Evolutionary conservation across 495 filamentous ascomycete species (phyloP).

Genomic region (Lentithecium fluviatile): DNA sequence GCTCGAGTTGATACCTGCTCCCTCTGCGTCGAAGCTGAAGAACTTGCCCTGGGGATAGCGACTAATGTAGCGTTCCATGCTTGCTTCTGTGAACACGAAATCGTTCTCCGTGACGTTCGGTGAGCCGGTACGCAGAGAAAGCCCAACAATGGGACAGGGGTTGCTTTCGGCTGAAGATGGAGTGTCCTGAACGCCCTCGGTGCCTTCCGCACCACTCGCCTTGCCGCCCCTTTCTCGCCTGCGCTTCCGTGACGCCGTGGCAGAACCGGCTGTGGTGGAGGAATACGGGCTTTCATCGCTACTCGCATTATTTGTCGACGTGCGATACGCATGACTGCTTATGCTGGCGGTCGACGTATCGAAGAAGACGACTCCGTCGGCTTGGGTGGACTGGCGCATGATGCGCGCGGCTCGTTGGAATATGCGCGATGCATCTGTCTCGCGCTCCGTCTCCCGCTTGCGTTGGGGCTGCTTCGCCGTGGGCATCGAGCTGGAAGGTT

Average conservation of each 20-base stretch:
- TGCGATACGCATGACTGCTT: neutral
- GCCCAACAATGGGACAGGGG: neutral
- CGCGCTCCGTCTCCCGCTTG: neutral
- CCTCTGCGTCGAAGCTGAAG: slow-evolving; percentile 23
- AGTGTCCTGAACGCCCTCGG: neutral
- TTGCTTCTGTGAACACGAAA: slow-evolving; percentile 14
- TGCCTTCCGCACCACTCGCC: neutral
- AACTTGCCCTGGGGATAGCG: slow-evolving; percentile 24
- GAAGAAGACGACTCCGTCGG: slow-evolving; percentile 57
- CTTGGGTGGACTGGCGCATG: slow-evolving; percentile 56
- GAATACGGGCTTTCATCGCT: neutral
- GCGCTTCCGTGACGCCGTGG: neutral
- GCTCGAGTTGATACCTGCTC: slow-evolving; percentile 9
- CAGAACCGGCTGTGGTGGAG: neutral
- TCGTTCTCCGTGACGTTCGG: neutral
- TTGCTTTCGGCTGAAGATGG: neutral
- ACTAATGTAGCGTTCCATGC: slow-evolving; percentile 18
- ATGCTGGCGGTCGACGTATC: slow-evolving; percentile 15
- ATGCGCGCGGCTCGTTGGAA: slow-evolving; percentile 59
- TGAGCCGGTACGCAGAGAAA: neutral
- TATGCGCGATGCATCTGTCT: slow-evolving; percentile 29
- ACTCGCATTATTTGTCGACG: neutral
- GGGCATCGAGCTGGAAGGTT: neutral
- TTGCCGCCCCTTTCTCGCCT: neutral
- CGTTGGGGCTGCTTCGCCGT: neutral